Percentiles rank a stretch among this genome's conserved stretches.
Evolutionary conservation across 106 monocot genomes (phyloP).

Genomic region (Acorus gramineus): DNA sequence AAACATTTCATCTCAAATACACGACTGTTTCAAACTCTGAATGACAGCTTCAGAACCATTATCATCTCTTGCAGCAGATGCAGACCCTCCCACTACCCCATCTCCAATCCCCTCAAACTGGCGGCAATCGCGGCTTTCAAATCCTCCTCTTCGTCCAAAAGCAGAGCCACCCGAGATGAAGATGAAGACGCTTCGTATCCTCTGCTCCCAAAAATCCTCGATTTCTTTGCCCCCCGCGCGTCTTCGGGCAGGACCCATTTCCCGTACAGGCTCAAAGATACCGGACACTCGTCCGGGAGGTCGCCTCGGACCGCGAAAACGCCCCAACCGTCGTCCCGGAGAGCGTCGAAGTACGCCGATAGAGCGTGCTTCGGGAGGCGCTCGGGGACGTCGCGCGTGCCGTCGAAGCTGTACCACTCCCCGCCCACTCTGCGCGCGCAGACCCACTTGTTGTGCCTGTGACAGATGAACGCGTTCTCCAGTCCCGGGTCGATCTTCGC

Average conservation of each 20-base stretch:
- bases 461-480: conserved; percentile 89
- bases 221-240: conserved; percentile 61
- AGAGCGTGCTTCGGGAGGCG: conserved; percentile 87
- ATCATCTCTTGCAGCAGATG: too few relatives aligned
- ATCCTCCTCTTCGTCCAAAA: too few relatives aligned
- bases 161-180: too few relatives aligned
- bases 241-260: conserved; percentile 92
- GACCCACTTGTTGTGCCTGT: conserved; percentile 86
- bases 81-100: too few relatives aligned
- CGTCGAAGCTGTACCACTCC: conserved; percentile 97
- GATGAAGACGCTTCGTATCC: too few relatives aligned
- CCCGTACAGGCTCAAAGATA: conserved; percentile 54
- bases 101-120: too few relatives aligned
- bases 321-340: conserved; percentile 79
- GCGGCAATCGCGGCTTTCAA: too few relatives aligned
- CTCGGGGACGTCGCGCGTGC: conserved; percentile 81
- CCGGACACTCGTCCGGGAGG: conserved; percentile 79
- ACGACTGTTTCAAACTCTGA: too few relatives aligned
- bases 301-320: conserved; percentile 83
- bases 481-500: conserved; percentile 65
- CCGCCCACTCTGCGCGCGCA: conserved; percentile 87
- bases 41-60: too few relatives aligned
- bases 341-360: conserved; percentile 76
- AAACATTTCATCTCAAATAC: too few relatives aligned
- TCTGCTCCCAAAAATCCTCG: conserved; percentile 5